Conservation (phyloP, 768 basidiomycete genomes). For the Psilocybe sp. region DNA sequence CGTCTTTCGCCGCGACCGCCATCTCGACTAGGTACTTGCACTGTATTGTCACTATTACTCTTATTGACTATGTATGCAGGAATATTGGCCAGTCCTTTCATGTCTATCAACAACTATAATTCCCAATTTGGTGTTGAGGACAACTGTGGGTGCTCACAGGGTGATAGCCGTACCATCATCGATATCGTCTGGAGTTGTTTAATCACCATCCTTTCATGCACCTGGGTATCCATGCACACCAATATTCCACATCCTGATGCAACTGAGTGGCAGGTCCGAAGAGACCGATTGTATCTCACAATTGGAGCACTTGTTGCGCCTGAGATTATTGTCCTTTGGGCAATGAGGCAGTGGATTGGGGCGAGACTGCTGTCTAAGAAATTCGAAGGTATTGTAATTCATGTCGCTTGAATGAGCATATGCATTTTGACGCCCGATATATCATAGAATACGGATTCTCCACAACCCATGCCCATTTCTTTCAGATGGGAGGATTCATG, state of each 20-base stretch:
- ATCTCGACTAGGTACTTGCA: no score
- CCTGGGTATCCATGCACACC: slow-evolving; percentile 12
- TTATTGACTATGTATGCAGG: no score
- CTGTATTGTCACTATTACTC: no score
- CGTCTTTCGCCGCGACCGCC: no score
- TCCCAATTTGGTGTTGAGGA: no score
- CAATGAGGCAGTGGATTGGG: slow-evolving; percentile 16
- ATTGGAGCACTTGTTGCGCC: slow-evolving; percentile 14
- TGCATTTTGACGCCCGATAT: no score
- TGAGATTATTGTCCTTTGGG: slow-evolving; percentile 19
- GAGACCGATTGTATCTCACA: slow-evolving; percentile 8
- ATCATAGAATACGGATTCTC: slow-evolving; percentile 4
- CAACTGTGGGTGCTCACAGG: no score
- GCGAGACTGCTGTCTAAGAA: slow-evolving; percentile 2
- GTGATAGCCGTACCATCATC: no score
- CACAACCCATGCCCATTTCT: slow-evolving; percentile 11
- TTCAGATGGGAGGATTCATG: slow-evolving; percentile 15
- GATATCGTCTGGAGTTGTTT: slow-evolving; percentile 13
- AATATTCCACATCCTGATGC: slow-evolving; percentile 9
- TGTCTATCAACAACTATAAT: no score
- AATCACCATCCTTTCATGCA: slow-evolving; percentile 9
- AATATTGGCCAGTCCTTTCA: no score
- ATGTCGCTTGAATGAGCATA: no score
- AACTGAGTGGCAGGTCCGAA: slow-evolving; percentile 2
- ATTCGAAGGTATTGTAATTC: slow-evolving; percentile 6